phyloP scores from a whole-genome alignment of 352 stramenopile genomes.

The Globisporangium nunn region DNA sequence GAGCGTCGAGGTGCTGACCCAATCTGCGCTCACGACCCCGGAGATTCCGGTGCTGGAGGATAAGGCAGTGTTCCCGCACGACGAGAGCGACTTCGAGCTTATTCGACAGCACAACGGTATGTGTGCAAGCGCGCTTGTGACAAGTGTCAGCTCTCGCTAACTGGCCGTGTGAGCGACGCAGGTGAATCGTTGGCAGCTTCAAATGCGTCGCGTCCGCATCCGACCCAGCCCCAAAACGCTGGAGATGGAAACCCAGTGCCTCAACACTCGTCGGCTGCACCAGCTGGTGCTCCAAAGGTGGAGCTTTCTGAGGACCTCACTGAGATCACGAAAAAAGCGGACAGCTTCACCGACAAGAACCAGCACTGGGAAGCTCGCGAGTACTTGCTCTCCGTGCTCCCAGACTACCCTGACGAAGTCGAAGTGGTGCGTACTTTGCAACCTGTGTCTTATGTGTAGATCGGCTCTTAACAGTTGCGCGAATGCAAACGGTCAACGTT shows the following conservation, averaged over 20 bases:
- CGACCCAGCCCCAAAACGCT: no score
- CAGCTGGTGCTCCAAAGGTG: constrained; percentile 8
- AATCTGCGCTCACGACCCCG: constrained; percentile 11
- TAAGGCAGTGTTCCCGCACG: constrained; percentile 49
- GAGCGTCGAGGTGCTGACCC: constrained; percentile 41
- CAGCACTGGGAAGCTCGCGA: constrained; percentile 31
- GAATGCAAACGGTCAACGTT: no score
- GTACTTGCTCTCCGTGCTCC: constrained; percentile 33
- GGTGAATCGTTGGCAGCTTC: constrained; percentile 4
- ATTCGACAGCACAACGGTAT: constrained; percentile 38
- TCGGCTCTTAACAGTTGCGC: neutral
- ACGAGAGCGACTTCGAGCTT: constrained; percentile 51
- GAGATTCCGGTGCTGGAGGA: constrained; percentile 43
- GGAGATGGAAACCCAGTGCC: no score
- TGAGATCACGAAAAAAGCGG: constrained; percentile 26
- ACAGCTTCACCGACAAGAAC: constrained; percentile 44
- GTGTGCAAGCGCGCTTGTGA: neutral
- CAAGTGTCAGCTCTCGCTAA: neutral
- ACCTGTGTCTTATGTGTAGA: neutral
- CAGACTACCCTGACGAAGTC: constrained; percentile 29
- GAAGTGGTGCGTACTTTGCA: constrained; percentile 32
- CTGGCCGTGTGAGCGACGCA: neutral
- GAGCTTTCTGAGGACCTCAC: constrained; percentile 19
- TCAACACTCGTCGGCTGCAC: neutral
- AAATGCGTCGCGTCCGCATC: no score